These are phyloP conservation scores for Hondaea fermentalgiana DNA, from an alignment of 108 stramenopile genomes.

Conservation along the genomic window DNA sequence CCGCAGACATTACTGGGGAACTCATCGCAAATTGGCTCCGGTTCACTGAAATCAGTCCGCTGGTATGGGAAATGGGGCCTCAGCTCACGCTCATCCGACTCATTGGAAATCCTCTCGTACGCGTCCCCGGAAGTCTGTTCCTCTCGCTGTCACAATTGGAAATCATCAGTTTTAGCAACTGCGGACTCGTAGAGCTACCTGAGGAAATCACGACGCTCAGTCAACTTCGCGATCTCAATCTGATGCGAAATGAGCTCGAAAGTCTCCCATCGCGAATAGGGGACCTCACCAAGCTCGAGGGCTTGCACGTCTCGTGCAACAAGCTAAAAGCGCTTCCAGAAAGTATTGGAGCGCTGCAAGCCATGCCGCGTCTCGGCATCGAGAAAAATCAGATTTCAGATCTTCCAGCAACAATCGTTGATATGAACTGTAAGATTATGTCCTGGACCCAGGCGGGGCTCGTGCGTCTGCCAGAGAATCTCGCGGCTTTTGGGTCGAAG, in stretches of 20 bases:
- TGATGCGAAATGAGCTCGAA: not conserved
- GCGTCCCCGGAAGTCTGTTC: not conserved
- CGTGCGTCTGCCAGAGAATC: not conserved
- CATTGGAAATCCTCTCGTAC: not conserved
- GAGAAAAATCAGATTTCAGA: not conserved
- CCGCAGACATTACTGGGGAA: not conserved
- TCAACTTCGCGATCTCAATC: not conserved
- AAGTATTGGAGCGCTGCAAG: not conserved
- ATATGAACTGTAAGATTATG: not conserved
- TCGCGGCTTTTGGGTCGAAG: not conserved
- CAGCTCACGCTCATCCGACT: not conserved
- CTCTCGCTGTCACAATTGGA: not conserved
- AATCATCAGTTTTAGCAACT: not conserved
- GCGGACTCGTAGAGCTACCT: not conserved
- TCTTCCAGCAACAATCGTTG: not conserved
- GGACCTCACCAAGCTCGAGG: not conserved
- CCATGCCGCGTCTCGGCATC: not conserved
- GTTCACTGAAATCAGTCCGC: not conserved
- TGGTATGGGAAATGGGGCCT: not conserved
- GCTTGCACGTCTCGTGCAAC: not conserved
- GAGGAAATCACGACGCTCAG: not conserved
- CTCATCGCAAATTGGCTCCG: not conserved
- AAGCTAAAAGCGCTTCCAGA: not conserved
- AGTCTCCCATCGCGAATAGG: not conserved
- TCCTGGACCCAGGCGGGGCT: not conserved